Percentiles rank a stretch among this genome's conserved stretches.
Evolutionary conservation across 768 basidiomycete genomes (phyloP).

Genomic region (Solioccasus polychromus): DNA sequence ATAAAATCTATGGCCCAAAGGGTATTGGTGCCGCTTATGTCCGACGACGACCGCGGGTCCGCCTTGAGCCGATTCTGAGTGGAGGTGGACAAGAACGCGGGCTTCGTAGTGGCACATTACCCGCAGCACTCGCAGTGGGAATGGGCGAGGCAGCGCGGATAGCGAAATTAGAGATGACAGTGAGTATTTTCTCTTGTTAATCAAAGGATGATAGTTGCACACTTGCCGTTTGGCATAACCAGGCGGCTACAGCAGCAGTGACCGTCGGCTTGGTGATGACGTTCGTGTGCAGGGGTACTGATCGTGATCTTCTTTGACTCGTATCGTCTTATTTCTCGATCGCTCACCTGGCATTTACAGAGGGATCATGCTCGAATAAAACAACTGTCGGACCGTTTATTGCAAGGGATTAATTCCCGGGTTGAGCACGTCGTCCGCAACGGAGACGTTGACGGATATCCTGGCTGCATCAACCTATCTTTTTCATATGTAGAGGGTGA

Average conservation of each 20-base stretch:
- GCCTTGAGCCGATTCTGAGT: conserved; percentile 90
- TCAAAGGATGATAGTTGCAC: conserved; percentile 50
- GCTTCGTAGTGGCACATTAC: conserved; percentile 89
- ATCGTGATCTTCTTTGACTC: conserved; percentile 28
- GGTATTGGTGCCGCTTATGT: conserved; percentile 95
- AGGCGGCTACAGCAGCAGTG: conserved; percentile 37
- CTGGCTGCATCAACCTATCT: conserved; percentile 93
- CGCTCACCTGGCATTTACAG: conserved; percentile 37
- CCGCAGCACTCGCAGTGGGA: conserved; percentile 85
- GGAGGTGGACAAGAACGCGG: conserved; percentile 99
- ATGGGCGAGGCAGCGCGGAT: conserved; percentile 93
- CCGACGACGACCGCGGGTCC: conserved; percentile 84
- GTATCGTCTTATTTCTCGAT: background rate
- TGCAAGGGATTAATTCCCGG: conserved; percentile 74
- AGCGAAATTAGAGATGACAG: conserved; percentile 88
- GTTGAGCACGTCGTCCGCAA: conserved; percentile 93
- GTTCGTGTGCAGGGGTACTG: conserved; percentile 94
- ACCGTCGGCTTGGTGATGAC: conserved; percentile 60
- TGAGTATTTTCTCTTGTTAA: conserved; percentile 46
- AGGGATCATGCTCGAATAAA: conserved; percentile 76
- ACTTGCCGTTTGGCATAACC: conserved; percentile 33
- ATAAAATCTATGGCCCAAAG: conserved; percentile 98
- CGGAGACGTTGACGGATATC: conserved; percentile 87
- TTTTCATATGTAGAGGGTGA: conserved; percentile 98
- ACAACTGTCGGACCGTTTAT: conserved; percentile 74